Evolutionary conservation across 345 rosid genomes (phyloP).

Genomic region (Triadica sebifera): DNA sequence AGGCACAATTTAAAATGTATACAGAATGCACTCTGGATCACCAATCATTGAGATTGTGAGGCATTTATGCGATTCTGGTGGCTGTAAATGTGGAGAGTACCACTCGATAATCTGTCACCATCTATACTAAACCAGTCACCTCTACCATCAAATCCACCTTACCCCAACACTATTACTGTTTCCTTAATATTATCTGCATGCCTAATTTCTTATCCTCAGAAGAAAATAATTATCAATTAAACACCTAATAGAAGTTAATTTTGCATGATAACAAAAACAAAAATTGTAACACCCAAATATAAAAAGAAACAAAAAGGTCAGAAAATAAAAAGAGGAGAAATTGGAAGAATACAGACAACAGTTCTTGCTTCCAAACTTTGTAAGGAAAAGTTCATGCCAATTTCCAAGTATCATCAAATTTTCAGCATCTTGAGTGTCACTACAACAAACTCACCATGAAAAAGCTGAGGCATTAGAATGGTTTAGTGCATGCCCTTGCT

Average conservation of each 20-base stretch:
- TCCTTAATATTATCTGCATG: constrained; percentile 5
- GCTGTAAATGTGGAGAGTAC: constrained; percentile 4
- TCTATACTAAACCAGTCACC: constrained; percentile 1
- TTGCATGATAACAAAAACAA: not conserved
- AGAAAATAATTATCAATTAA: not conserved
- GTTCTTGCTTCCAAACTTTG: constrained; percentile 6
- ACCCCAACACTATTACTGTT: constrained; percentile 2
- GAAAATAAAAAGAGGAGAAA: not conserved
- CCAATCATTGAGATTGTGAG: not conserved
- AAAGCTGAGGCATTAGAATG: constrained; percentile 60
- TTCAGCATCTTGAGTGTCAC: not conserved
- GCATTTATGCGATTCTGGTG: constrained; percentile 1
- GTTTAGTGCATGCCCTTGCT: constrained; percentile 45
- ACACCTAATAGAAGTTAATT: not conserved
- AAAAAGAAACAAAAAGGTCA: not conserved
- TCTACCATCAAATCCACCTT: constrained; percentile 9
- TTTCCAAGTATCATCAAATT: constrained; percentile 1
- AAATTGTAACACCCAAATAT: not conserved
- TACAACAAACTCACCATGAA: constrained; percentile 35
- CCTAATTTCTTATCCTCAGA: constrained; percentile 11
- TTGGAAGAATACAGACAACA: not conserved
- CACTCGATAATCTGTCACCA: constrained; percentile 13
- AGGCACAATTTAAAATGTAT: not conserved
- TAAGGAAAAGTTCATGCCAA: not conserved
- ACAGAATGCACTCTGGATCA: not conserved